phyloP scores from a whole-genome alignment of 768 basidiomycete genomes.

The Hericium rajendrae region DNA sequence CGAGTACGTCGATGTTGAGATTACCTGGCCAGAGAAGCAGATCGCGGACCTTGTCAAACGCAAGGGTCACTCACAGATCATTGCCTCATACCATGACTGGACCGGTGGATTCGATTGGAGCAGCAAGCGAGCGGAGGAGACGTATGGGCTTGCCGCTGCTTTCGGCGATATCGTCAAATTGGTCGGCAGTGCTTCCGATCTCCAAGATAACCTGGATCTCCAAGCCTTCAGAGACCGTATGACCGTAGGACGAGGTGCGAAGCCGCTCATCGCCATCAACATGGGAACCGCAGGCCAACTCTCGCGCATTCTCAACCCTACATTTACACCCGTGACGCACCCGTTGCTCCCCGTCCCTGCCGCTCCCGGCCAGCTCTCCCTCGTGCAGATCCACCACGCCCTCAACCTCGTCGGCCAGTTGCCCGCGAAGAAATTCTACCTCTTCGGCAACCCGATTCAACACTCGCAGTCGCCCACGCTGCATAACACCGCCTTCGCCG shows the following conservation, averaged over 20 bases:
- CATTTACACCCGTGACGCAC: constrained; percentile 88
- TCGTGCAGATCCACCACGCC: constrained; percentile 75
- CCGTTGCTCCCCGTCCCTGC: constrained; percentile 76
- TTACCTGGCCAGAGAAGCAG: constrained; percentile 54
- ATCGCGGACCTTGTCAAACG: constrained; percentile 47
- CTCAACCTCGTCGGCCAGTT: constrained; percentile 74
- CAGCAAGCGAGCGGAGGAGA: constrained; percentile 50
- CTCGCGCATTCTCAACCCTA: constrained; percentile 77
- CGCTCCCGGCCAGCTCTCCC: constrained; percentile 90
- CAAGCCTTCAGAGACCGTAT: constrained; percentile 55
- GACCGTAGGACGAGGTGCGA: constrained; percentile 36
- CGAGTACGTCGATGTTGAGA: constrained; percentile 91
- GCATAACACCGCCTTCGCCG: constrained; percentile 81
- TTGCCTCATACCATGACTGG: constrained; percentile 96
- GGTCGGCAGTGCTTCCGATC: constrained; percentile 67
- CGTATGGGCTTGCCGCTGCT: constrained; percentile 53
- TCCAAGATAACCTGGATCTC: constrained; percentile 75
- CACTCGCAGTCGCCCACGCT: constrained; percentile 89
- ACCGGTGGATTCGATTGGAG: constrained; percentile 80
- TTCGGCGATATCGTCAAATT: constrained; percentile 90
- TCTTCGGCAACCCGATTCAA: constrained; percentile 84
- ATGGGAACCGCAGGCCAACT: constrained; percentile 87
- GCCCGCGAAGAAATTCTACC: constrained; percentile 65
- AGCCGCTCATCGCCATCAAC: constrained; percentile 91
- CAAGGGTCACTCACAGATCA: constrained; percentile 70